Percentiles rank a stretch among this genome's conserved stretches.
Evolutionary conservation across 257 asterid genomes (phyloP).

Genomic region (Solanum ahanhuiri): DNA sequence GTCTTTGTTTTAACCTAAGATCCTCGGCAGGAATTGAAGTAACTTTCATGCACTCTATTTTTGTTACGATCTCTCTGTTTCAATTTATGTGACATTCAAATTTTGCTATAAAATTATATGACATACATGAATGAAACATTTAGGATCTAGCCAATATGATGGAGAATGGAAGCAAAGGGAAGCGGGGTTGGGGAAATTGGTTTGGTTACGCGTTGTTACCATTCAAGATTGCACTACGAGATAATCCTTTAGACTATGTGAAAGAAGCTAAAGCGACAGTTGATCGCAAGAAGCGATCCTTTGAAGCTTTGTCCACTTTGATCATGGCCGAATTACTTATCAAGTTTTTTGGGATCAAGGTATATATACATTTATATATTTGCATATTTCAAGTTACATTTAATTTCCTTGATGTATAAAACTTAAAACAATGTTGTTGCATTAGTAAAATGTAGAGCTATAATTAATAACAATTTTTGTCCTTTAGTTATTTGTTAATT

Average conservation of each 20-base stretch:
- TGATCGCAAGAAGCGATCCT: background rate
- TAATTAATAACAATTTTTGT: too few species aligned
- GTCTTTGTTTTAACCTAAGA: constrained; percentile 24
- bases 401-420: too few species aligned
- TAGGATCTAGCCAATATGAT: constrained; percentile 7
- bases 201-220: constrained; percentile 3
- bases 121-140: background rate
- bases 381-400: too few species aligned
- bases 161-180: constrained; percentile 3
- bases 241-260: constrained; percentile 6
- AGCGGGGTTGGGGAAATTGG: constrained; percentile 7
- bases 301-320: too few species aligned
- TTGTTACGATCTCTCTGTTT: too few species aligned
- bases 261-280: constrained; percentile 1
- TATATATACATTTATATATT: too few species aligned
- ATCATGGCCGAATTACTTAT: too few species aligned
- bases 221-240: background rate
- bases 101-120: background rate
- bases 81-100: background rate
- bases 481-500: too few species aligned
- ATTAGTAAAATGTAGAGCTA: too few species aligned
- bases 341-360: too few species aligned
- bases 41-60: background rate
- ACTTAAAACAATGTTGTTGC: too few species aligned
- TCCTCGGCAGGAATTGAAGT: constrained; percentile 28